These are phyloP conservation scores for Diversispora eburnea DNA, from an alignment of 192 early-diverging fungal genomes.

Conservation along the genomic window DNA sequence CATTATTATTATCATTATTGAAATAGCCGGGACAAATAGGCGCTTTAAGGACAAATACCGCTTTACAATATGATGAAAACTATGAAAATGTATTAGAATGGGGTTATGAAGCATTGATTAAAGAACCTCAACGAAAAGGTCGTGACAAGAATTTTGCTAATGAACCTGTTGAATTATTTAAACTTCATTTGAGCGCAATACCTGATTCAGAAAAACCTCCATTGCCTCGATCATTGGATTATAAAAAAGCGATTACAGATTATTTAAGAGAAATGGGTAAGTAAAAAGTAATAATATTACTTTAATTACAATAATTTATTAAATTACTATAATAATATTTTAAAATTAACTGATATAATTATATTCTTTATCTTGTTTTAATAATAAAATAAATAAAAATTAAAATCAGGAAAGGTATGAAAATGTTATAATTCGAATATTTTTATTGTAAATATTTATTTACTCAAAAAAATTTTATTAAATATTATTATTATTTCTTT, in stretches of 20 bases:
- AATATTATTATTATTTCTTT: not conserved
- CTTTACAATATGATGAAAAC: conserved; percentile 8
- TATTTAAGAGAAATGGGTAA: conserved; percentile 39
- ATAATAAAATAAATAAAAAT: no score
- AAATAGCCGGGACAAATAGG: not conserved
- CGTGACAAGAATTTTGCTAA: not conserved
- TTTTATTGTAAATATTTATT: not conserved
- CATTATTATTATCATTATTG: not conserved
- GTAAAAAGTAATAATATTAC: not conserved
- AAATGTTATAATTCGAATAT: not conserved
- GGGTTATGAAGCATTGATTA: not conserved
- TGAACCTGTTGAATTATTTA: conserved; percentile 33
- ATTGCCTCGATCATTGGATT: conserved; percentile 44
- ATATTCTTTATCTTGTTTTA: no score
- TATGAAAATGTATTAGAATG: not conserved
- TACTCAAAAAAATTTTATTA: no score
- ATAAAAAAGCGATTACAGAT: conserved; percentile 48
- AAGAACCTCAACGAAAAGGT: not conserved
- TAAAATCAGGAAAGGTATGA: not conserved
- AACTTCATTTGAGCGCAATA: conserved; percentile 47
- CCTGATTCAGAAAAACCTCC: conserved; percentile 39
- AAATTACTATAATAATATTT: no score
- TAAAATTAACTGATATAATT: no score
- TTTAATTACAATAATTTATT: no score
- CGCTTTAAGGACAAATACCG: not conserved